Percentiles rank a stretch among this genome's conserved stretches.
These are phyloP conservation scores for Micromonas commoda DNA, from an alignment of 139 green algal species.

Conservation along the genomic window DNA sequence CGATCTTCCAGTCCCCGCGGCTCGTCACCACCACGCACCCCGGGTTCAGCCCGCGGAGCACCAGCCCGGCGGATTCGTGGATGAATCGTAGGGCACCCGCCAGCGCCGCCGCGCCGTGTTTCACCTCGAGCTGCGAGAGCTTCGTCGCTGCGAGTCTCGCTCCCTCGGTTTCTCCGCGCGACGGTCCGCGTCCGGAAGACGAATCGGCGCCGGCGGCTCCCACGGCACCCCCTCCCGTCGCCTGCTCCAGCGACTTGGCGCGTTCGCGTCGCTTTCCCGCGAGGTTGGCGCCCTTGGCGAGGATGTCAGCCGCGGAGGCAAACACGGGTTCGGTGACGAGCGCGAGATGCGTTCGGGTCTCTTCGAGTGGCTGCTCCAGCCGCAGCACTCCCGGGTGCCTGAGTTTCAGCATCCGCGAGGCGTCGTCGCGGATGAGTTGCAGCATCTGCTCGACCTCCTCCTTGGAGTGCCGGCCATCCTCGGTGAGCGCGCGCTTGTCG, in stretches of 20 bases:
- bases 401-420: background rate
- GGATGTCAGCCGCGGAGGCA: slow-evolving; percentile 54
- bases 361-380: slow-evolving; percentile 73
- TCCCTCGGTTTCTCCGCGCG: no score
- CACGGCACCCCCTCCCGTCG: no score
- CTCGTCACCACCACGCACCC: background rate
- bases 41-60: background rate
- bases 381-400: background rate
- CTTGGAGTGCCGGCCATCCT: slow-evolving; percentile 32
- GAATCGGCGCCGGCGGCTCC: no score
- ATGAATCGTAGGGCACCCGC: background rate
- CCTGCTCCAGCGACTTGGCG: background rate
- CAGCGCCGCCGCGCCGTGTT: background rate
- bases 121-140: background rate
- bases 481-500: slow-evolving; percentile 36
- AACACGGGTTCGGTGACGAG: slow-evolving; percentile 75
- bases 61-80: background rate
- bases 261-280: background rate
- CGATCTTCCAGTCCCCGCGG: slow-evolving; percentile 7
- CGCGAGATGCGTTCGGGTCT: slow-evolving; percentile 62
- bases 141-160: no score
- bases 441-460: slow-evolving; percentile 34
- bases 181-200: no score
- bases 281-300: slow-evolving; percentile 45
- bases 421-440: slow-evolving; percentile 37